These are phyloP conservation scores for Cocos nucifera DNA, from an alignment of 176 grass and related monocot species.

Conservation along the genomic window DNA sequence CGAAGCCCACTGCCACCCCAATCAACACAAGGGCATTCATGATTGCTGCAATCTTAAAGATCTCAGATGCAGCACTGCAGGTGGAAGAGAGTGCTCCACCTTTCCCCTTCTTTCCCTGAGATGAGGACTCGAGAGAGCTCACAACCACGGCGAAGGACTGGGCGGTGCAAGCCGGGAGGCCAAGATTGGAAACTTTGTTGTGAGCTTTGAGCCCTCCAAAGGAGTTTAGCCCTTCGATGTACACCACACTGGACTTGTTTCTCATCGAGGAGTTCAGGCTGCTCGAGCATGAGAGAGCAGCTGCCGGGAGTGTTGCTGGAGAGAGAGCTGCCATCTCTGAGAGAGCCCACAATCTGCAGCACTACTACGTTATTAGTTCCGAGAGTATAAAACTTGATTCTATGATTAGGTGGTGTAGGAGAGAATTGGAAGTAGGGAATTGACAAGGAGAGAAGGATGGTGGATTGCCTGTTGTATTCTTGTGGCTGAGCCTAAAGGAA, in stretches of 20 bases:
- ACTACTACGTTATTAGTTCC: too few species aligned
- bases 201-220: constrained; percentile 11
- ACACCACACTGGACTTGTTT: neutral
- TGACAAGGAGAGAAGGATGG: neutral
- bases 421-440: neutral
- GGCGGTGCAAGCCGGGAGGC: constrained; percentile 7
- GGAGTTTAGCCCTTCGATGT: constrained; percentile 6
- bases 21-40: constrained; percentile 17
- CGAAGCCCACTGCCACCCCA: constrained; percentile 8
- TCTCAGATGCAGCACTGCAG: constrained; percentile 12
- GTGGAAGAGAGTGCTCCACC: constrained; percentile 16
- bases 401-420: too few species aligned
- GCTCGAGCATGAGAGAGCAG: neutral
- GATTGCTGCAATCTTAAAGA: constrained; percentile 16
- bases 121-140: neutral
- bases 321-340: constrained; percentile 5
- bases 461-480: constrained; percentile 13
- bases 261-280: neutral
- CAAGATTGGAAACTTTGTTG: neutral
- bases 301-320: neutral
- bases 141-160: neutral
- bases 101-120: neutral
- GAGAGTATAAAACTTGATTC: too few species aligned
- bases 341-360: neutral
- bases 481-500: neutral